Evolutionary conservation across 371 early-diverging fungal genomes (phyloP).

Genomic region (Mortierella sp.): DNA sequence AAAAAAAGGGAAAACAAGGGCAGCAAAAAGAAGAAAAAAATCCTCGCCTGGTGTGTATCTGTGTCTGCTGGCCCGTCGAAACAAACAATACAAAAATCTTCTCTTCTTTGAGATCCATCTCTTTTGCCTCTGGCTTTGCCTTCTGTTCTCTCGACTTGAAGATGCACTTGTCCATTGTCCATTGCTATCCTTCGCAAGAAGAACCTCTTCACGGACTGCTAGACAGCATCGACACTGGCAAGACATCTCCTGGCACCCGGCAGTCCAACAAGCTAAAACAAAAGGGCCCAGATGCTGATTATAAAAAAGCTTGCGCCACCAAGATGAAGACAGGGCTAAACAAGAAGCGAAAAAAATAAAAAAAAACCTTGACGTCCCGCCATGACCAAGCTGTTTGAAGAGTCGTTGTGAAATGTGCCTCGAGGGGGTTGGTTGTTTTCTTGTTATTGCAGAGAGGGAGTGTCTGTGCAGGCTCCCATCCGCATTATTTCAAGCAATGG

Average conservation of each 20-base stretch:
- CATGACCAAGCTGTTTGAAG: neutral
- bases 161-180: neutral
- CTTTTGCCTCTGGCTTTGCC: neutral
- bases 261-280: neutral
- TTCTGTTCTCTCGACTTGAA: neutral
- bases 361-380: neutral
- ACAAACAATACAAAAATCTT: no score
- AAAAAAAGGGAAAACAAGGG: neutral
- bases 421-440: neutral
- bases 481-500: neutral
- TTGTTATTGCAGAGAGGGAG: neutral
- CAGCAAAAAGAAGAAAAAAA: neutral
- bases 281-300: neutral
- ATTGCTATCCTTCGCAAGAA: neutral
- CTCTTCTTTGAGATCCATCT: neutral
- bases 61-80: no score
- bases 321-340: neutral
- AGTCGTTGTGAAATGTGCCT: neutral
- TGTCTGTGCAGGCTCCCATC: neutral
- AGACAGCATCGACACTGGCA: neutral
- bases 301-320: neutral
- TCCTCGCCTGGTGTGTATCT: neutral
- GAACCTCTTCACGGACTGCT: no score
- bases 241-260: no score
- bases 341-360: neutral